A percentile compares a stretch with the other conserved stretches of the same genome.
These are phyloP conservation scores for Tephrocybe sp. DNA, from an alignment of 768 basidiomycete genomes.

Conservation along the genomic window DNA sequence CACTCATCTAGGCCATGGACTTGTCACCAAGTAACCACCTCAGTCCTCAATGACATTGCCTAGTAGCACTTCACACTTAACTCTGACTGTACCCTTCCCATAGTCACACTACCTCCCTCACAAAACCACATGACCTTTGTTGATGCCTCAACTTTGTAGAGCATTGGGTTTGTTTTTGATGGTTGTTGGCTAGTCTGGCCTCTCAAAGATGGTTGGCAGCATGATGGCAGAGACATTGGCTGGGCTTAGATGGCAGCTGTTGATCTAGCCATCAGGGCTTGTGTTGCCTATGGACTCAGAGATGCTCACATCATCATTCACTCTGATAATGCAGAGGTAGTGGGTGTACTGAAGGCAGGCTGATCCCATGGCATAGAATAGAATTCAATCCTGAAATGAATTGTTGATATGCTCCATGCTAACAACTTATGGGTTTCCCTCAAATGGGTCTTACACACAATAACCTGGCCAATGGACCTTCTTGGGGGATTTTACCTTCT, in stretches of 20 bases:
- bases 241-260: constrained; percentile 26
- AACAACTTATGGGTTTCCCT: constrained; percentile 23
- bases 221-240: constrained; percentile 19
- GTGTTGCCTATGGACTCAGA: constrained; percentile 1
- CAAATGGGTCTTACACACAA: neutral
- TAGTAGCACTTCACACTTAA: no score
- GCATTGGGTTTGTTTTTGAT: no score
- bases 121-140: no score
- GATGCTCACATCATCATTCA: constrained; percentile 26
- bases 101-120: no score
- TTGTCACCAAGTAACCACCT: no score
- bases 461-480: neutral
- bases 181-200: neutral
- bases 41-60: no score
- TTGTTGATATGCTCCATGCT: constrained; percentile 20
- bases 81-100: no score
- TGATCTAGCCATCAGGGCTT: neutral
- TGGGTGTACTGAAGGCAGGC: constrained; percentile 23
- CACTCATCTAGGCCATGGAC: no score
- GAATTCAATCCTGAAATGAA: constrained; percentile 25
- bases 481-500: neutral
- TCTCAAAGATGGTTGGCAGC: constrained; percentile 13
- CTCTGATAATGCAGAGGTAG: constrained; percentile 36
- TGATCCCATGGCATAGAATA: constrained; percentile 27
- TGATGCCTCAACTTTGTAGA: no score